Conservation (phyloP, 306 rosid species). For the Cucumis melo region DNA sequence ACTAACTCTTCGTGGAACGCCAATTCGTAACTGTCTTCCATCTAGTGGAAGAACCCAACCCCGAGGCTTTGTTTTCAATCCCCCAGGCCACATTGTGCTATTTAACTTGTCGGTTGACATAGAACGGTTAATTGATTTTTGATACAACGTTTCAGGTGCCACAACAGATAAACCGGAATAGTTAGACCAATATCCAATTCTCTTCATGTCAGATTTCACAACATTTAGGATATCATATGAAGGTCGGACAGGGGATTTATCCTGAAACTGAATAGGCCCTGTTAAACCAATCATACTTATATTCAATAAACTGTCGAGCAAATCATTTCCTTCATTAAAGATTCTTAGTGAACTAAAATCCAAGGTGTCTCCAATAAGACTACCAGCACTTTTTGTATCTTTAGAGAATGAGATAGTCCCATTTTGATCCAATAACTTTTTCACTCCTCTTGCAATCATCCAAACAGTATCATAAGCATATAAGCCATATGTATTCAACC, state of each 20-base stretch:
- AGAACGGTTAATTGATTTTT: constrained; percentile 13
- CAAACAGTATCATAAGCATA: constrained; percentile 51
- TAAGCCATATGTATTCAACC: constrained; percentile 39
- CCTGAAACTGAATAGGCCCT: constrained; percentile 26
- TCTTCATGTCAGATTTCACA: constrained; percentile 10
- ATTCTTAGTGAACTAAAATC: constrained; percentile 27
- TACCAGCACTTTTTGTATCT: not conserved
- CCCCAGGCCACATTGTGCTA: constrained; percentile 34
- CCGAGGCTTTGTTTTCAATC: constrained; percentile 24
- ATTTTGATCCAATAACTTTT: constrained; percentile 28
- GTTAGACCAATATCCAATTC: constrained; percentile 36
- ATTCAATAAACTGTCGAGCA: constrained; percentile 23
- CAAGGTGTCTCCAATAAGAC: constrained; percentile 12
- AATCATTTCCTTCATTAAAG: constrained; percentile 27
- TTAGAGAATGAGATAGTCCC: constrained; percentile 24
- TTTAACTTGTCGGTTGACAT: constrained; percentile 14
- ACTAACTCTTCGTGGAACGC: constrained; percentile 36
- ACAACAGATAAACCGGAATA: constrained; percentile 28
- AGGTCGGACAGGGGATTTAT: constrained; percentile 24
- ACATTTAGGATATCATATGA: constrained; percentile 33
- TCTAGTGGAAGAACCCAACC: constrained; percentile 38
- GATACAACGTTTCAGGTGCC: constrained; percentile 17
- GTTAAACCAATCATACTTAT: constrained; percentile 27
- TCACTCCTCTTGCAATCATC: constrained; percentile 27
- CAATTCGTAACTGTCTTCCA: constrained; percentile 27